Evolutionary conservation across 2,329 filamentous ascomycete genomes (phyloP).

Genomic region (Aspergillus vadensis): DNA sequence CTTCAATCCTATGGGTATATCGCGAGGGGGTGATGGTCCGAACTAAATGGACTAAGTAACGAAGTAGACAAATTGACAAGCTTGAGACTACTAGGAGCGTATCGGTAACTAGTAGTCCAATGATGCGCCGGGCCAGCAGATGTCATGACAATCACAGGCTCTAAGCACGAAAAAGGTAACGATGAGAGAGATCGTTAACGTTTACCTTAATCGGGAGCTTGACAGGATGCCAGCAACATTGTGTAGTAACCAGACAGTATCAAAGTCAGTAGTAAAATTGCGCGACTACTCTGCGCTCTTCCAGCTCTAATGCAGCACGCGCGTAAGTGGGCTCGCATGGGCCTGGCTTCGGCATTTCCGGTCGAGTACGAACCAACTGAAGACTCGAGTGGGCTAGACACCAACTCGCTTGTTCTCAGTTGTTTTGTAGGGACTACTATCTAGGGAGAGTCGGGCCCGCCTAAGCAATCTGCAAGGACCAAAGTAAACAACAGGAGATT

Average conservation of each 20-base stretch:
- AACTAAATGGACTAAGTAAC: not conserved
- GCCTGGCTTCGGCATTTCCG: not conserved
- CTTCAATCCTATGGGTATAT: not conserved
- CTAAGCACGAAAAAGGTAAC: not conserved
- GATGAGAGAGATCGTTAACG: not conserved
- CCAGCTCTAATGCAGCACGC: not conserved
- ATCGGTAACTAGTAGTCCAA: not conserved
- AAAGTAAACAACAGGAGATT: conserved; percentile 2
- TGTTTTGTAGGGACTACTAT: not conserved
- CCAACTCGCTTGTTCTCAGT: not conserved
- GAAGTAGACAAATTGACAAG: not conserved
- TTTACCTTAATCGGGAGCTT: not conserved
- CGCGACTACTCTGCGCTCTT: not conserved
- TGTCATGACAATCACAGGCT: not conserved
- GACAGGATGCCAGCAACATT: not conserved
- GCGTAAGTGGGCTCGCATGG: conserved; percentile 1
- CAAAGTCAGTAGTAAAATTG: not conserved
- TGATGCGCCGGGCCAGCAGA: not conserved
- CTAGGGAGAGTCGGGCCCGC: not conserved
- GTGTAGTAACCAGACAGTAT: not conserved
- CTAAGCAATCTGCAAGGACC: not conserved
- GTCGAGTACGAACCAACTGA: not conserved
- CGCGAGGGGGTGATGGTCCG: not conserved
- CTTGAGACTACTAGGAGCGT: not conserved
- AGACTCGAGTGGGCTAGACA: not conserved